A percentile compares a stretch with the other conserved stretches of the same genome.
Evolutionary conservation across 805 yeast species (phyloP).

Genomic region (Grigorovia humatica): DNA sequence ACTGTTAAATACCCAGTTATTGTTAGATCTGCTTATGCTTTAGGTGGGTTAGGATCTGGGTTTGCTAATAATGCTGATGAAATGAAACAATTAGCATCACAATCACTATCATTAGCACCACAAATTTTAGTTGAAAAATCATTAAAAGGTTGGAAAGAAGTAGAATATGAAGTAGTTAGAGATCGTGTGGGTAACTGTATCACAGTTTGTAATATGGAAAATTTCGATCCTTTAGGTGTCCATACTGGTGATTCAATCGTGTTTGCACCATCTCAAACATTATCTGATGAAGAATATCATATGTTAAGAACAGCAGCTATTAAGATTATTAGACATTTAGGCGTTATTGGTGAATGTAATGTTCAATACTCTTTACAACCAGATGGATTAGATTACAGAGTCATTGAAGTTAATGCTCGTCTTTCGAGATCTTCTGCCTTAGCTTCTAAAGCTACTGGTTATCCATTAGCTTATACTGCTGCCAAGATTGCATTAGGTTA

Average conservation of each 20-base stretch:
- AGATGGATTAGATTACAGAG: slow-evolving; percentile 89
- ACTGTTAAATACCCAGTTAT: slow-evolving; percentile 89
- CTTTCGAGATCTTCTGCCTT: slow-evolving; percentile 94
- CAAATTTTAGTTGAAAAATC: slow-evolving; percentile 96
- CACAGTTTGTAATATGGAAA: slow-evolving; percentile 98
- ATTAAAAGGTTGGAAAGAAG: slow-evolving; percentile 97
- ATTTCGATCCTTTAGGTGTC: slow-evolving; percentile 94
- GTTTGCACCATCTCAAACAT: slow-evolving; percentile 96
- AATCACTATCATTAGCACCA: slow-evolving; percentile 81
- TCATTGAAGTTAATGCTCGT: slow-evolving; percentile 95
- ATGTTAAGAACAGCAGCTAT: slow-evolving; percentile 97
- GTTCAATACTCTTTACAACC: slow-evolving; percentile 96
- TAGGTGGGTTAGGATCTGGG: slow-evolving; percentile 97
- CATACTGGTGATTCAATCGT: slow-evolving; percentile 99
- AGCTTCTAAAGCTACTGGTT: slow-evolving; percentile 98
- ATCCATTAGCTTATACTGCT: slow-evolving; percentile 97
- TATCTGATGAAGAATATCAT: slow-evolving; percentile 94
- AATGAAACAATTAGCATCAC: slow-evolving; percentile 77
- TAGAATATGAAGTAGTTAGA: slow-evolving; percentile 96
- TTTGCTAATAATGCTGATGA: slow-evolving; percentile 80
- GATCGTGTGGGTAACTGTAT: slow-evolving; percentile 95
- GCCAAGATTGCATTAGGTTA: slow-evolving; percentile 93
- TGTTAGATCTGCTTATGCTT: slow-evolving; percentile 93
- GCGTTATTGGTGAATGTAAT: slow-evolving; percentile 98
- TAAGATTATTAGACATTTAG: slow-evolving; percentile 92